Evolutionary conservation across 2,329 filamentous ascomycete genomes (phyloP).

Genomic region (Eutypa lata): DNA sequence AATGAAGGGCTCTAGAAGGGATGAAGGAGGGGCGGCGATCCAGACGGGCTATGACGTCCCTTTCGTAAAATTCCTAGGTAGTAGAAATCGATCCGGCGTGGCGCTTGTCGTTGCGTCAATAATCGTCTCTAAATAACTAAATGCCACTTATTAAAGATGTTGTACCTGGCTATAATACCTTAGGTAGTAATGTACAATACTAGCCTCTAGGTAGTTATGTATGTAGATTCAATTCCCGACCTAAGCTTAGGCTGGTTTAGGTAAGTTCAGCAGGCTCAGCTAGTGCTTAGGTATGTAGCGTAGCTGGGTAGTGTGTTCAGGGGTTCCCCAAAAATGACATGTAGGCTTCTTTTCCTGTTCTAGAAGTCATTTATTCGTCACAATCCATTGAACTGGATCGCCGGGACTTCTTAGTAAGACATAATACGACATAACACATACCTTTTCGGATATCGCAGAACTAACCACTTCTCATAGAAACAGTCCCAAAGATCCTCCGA

Average conservation of each 20-base stretch:
- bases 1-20: conserved; percentile 1
- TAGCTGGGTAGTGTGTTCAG: neutral
- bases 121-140: neutral
- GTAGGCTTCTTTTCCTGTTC: neutral
- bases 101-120: neutral
- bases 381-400: neutral
- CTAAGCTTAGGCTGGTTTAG: too few species aligned
- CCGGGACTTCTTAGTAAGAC: neutral
- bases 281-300: too few species aligned
- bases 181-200: too few species aligned
- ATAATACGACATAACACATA: neutral
- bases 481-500: too few species aligned
- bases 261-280: too few species aligned
- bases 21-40: conserved; percentile 5
- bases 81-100: neutral
- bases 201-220: too few species aligned
- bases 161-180: too few species aligned
- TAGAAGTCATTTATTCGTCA: neutral
- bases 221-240: too few species aligned
- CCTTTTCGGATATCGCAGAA: too few species aligned
- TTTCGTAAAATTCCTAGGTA: conserved; percentile 13
- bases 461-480: too few species aligned
- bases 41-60: conserved; percentile 14
- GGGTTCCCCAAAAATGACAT: neutral
- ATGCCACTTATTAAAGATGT: too few species aligned